Conservation (phyloP, 1,284 basidiomycete species). For the Puccinia novopanici region DNA sequence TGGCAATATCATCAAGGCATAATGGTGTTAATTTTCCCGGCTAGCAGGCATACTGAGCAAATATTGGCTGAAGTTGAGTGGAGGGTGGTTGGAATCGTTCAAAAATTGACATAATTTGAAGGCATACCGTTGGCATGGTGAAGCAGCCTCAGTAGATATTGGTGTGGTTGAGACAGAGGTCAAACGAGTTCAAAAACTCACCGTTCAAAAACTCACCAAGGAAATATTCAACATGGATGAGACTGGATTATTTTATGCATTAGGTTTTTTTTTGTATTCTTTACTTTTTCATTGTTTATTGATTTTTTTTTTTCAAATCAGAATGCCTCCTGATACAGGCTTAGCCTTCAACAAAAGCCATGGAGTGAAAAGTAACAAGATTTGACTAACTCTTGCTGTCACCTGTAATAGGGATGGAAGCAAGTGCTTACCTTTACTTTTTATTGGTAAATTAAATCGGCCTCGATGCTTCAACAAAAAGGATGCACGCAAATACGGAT, state of each 20-base stretch:
- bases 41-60: slow-evolving; percentile 2
- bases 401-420: no score
- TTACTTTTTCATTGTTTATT: no score
- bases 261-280: neutral
- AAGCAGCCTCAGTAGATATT: slow-evolving; percentile 15
- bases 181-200: slow-evolving; percentile 8
- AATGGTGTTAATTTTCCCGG: slow-evolving; percentile 32
- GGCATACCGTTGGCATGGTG: neutral
- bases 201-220: neutral
- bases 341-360: neutral
- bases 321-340: slow-evolving; percentile 43
- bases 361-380: slow-evolving; percentile 17
- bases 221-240: slow-evolving; percentile 43
- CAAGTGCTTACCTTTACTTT: slow-evolving; percentile 6
- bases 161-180: neutral
- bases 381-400: slow-evolving; percentile 22
- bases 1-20: slow-evolving; percentile 13
- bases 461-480: slow-evolving; percentile 5
- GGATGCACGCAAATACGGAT: neutral
- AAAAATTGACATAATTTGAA: slow-evolving; percentile 7
- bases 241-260: slow-evolving; percentile 22
- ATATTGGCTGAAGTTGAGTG: slow-evolving; percentile 25
- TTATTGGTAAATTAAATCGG: slow-evolving; percentile 20
- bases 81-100: slow-evolving; percentile 29
- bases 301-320: neutral